Conservation (phyloP, 495 filamentous ascomycete species). For the Aspergillus egyptiacus region DNA sequence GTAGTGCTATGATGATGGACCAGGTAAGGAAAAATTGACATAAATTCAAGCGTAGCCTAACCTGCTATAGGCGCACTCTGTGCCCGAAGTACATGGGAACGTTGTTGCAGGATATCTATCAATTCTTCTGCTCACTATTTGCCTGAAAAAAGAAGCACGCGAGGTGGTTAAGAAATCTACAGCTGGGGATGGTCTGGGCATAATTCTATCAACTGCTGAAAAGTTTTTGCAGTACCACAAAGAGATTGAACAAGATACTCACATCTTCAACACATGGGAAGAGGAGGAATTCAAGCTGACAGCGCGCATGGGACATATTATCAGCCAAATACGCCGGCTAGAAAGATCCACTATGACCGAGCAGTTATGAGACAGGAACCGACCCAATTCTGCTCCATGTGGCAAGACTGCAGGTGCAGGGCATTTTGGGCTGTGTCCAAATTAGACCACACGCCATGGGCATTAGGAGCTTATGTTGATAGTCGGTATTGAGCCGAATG, state of each 20-base stretch:
- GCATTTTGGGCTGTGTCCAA: too few species aligned
- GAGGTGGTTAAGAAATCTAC: constrained; percentile 46
- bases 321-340: constrained; percentile 28
- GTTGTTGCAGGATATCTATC: constrained; percentile 89
- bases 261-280: constrained; percentile 17
- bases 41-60: background rate
- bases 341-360: background rate
- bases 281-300: constrained; percentile 48
- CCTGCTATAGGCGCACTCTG: constrained; percentile 63
- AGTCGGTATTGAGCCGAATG: too few species aligned
- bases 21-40: constrained; percentile 34
- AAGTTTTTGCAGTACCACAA: constrained; percentile 78
- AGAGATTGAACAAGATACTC: constrained; percentile 55
- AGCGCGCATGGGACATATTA: constrained; percentile 49
- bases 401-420: too few species aligned
- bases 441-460: too few species aligned
- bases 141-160: constrained; percentile 51
- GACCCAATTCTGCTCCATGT: too few species aligned
- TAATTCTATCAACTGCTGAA: constrained; percentile 69
- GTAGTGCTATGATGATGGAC: constrained; percentile 34
- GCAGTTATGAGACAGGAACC: background rate
- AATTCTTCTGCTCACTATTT: constrained; percentile 75
- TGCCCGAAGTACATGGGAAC: constrained; percentile 76
- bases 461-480: too few species aligned
- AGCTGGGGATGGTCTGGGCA: constrained; percentile 52